These are phyloP conservation scores for Lenzites betulinus DNA, from an alignment of 768 basidiomycete genomes.

Conservation along the genomic window DNA sequence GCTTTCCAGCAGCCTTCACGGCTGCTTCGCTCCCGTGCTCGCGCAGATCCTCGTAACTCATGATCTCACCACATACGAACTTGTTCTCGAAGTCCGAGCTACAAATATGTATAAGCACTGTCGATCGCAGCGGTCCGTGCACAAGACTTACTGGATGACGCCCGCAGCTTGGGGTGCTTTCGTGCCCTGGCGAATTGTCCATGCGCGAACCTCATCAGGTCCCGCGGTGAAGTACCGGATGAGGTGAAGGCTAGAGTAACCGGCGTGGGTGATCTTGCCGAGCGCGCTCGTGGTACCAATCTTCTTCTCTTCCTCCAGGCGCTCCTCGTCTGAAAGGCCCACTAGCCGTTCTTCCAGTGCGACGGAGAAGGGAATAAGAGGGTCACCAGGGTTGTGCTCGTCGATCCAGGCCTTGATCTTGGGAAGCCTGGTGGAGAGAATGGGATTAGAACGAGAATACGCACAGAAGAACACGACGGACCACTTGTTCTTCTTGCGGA, in stretches of 20 bases:
- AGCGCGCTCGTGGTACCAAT: constrained; percentile 75
- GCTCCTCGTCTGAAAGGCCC: constrained; percentile 64
- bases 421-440: constrained; percentile 58
- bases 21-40: constrained; percentile 88
- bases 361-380: constrained; percentile 96
- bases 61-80: constrained; percentile 97
- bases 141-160: constrained; percentile 82
- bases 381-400: constrained; percentile 92
- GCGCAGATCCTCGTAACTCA: constrained; percentile 87
- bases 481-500: constrained; percentile 99
- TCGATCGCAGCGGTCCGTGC: background rate
- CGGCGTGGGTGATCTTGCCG: constrained; percentile 93
- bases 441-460: background rate
- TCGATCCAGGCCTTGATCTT: constrained; percentile 99
- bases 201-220: constrained; percentile 94
- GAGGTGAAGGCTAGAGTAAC: constrained; percentile 87
- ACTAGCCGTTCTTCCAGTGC: constrained; percentile 90
- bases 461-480: constrained; percentile 29
- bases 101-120: background rate
- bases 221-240: constrained; percentile 98
- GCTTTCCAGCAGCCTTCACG: constrained; percentile 94
- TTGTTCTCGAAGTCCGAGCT: constrained; percentile 98
- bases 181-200: constrained; percentile 93
- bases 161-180: constrained; percentile 98
- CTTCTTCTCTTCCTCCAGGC: constrained; percentile 72